Evolutionary conservation across 176 grass and related monocot species (phyloP).

Genomic region (Stipa capillata): DNA sequence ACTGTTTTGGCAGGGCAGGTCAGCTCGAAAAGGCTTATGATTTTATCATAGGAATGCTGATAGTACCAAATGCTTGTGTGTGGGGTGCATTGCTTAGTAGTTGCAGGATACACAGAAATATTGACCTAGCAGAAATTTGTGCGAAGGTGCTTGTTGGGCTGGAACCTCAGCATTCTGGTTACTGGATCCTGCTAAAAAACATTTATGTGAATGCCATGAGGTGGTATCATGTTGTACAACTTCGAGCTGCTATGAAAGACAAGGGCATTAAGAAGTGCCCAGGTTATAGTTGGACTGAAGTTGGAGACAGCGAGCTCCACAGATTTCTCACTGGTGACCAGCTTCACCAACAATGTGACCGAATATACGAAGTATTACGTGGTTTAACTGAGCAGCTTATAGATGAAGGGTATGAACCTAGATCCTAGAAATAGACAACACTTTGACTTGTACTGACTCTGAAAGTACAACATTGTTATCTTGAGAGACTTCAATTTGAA

Average conservation of each 20-base stretch:
- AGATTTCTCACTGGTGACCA: conserved; percentile 34
- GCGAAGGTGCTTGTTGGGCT: conserved; percentile 37
- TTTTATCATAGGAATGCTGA: conserved; percentile 39
- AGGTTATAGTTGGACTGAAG: conserved; percentile 46
- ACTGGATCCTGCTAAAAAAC: conserved; percentile 48
- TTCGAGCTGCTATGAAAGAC: conserved; percentile 41
- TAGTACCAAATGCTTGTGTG: conserved; percentile 28
- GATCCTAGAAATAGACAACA: too few species aligned
- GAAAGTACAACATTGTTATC: neutral
- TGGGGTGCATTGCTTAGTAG: conserved; percentile 48
- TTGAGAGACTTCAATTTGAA: neutral
- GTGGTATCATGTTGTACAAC: conserved; percentile 41
- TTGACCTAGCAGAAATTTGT: conserved; percentile 43
- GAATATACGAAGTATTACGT: conserved; percentile 26
- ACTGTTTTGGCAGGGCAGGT: conserved; percentile 48
- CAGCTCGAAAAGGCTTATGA: conserved; percentile 44
- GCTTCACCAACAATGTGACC: conserved; percentile 19
- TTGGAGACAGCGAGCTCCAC: conserved; percentile 30
- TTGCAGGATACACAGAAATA: conserved; percentile 45
- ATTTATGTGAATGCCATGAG: conserved; percentile 42
- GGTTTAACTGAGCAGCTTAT: conserved; percentile 29
- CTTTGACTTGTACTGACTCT: neutral
- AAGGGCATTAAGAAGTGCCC: conserved; percentile 42
- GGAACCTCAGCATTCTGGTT: conserved; percentile 43
- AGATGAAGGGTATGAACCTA: conserved; percentile 37